These are phyloP conservation scores for Magnolia kwangsiensis DNA, from an alignment of 164 flowering plant genomes.

Conservation along the genomic window DNA sequence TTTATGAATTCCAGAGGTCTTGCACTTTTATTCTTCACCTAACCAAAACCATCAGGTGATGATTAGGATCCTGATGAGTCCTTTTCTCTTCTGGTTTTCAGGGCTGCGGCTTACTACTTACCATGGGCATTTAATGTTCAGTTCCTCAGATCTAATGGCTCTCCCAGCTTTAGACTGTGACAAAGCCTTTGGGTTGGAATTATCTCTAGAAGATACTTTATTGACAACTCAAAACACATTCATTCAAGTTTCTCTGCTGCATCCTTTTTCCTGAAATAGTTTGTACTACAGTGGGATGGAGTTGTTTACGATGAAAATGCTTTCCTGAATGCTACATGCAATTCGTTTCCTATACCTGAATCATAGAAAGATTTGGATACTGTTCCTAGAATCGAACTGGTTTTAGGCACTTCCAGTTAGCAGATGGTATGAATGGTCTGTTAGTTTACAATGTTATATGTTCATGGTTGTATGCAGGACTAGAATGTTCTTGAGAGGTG, in stretches of 20 bases:
- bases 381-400: no score
- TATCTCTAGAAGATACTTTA: slow-evolving; percentile 88
- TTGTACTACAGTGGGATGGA: not conserved
- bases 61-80: slow-evolving; percentile 1
- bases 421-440: no score
- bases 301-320: no score
- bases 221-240: slow-evolving; percentile 75
- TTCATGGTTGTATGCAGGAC: no score
- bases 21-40: not conserved
- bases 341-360: not conserved
- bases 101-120: slow-evolving; percentile 86
- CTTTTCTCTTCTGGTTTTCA: slow-evolving; percentile 29
- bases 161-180: slow-evolving; percentile 99
- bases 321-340: not conserved
- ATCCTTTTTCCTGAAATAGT: slow-evolving; percentile 49
- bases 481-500: no score
- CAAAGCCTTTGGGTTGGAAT: slow-evolving; percentile 93
- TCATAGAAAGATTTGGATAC: no score
- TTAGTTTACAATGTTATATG: no score
- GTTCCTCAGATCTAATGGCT: slow-evolving; percentile 83
- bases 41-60: not conserved
- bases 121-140: slow-evolving; percentile 95
- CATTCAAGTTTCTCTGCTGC: slow-evolving; percentile 97
- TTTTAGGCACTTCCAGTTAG: no score
- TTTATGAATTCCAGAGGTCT: not conserved